Evolutionary conservation across 495 filamentous ascomycete species (phyloP).

Genomic region (Neurospora sp.): DNA sequence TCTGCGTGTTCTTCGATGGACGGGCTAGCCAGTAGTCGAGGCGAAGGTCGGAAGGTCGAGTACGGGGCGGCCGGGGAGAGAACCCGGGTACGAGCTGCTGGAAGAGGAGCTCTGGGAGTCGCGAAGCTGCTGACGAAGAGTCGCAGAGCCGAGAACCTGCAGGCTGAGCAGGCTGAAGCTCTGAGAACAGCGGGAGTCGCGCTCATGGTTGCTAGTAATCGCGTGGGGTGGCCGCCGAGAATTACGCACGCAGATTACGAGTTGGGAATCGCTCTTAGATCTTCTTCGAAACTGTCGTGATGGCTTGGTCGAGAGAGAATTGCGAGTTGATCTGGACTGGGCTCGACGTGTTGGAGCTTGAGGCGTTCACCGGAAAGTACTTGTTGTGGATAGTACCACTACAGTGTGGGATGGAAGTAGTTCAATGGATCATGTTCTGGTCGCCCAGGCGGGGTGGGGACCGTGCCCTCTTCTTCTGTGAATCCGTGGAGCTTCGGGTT

Average conservation of each 20-base stretch:
- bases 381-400: background rate
- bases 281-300: background rate
- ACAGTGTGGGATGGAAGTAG: background rate
- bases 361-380: background rate
- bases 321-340: background rate
- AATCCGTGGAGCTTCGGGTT: background rate
- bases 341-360: background rate
- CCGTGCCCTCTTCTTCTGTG: background rate
- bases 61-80: slow-evolving; percentile 4
- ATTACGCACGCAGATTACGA: background rate
- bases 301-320: background rate
- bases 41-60: slow-evolving; percentile 16
- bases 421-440: background rate
- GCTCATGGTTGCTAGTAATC: slow-evolving; percentile 2
- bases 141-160: slow-evolving; percentile 16
- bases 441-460: background rate
- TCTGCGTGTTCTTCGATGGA: slow-evolving; percentile 12
- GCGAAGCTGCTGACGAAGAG: slow-evolving; percentile 11
- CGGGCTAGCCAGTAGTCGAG: slow-evolving; percentile 5
- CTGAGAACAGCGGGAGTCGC: slow-evolving; percentile 9
- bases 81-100: background rate
- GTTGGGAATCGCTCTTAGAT: background rate
- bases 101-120: slow-evolving; percentile 1
- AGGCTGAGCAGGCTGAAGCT: slow-evolving; percentile 18
- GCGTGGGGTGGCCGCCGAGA: background rate